Conservation (phyloP, 805 yeast species). For the Alloascoidea africana region DNA sequence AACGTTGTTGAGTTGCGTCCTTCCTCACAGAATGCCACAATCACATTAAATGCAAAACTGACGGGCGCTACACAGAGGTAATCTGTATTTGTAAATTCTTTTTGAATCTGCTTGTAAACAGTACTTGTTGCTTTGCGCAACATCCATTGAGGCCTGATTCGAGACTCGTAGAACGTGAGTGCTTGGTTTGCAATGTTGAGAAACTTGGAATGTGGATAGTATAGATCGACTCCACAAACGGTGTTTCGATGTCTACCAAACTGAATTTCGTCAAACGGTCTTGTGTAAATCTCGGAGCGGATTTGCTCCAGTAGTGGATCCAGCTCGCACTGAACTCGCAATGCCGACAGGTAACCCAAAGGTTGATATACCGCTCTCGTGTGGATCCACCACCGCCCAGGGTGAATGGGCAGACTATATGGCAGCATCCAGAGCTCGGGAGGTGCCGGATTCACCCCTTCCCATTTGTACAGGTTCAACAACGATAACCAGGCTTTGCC, state of each 20-base stretch:
- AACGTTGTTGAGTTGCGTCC: conserved; percentile 56
- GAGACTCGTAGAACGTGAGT: conserved; percentile 51
- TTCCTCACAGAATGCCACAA: conserved; percentile 55
- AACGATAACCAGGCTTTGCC: conserved; percentile 86
- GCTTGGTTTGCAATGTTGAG: conserved; percentile 46
- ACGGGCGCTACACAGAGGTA: conserved; percentile 88
- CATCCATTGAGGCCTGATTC: conserved; percentile 66
- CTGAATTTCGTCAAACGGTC: conserved; percentile 50
- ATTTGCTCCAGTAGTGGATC: conserved; percentile 50
- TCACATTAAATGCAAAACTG: conserved; percentile 67
- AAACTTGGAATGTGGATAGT: conserved; percentile 75
- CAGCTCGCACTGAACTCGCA: conserved; percentile 35
- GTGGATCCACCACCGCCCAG: conserved; percentile 98
- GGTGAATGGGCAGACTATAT: conserved; percentile 68
- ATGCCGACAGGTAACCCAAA: conserved; percentile 62
- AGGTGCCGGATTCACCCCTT: conserved; percentile 97
- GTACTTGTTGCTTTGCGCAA: conserved; percentile 31
- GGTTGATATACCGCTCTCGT: conserved; percentile 86
- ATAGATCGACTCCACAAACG: conserved; percentile 84
- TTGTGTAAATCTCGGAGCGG: conserved; percentile 65
- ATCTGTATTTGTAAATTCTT: conserved; percentile 68
- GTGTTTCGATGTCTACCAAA: conserved; percentile 62
- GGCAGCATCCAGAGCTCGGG: conserved; percentile 90
- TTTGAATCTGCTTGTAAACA: conserved; percentile 49
- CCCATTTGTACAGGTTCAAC: conserved; percentile 78